phyloP scores from a whole-genome alignment of 306 rosid species.

The Prunus dulcis region DNA sequence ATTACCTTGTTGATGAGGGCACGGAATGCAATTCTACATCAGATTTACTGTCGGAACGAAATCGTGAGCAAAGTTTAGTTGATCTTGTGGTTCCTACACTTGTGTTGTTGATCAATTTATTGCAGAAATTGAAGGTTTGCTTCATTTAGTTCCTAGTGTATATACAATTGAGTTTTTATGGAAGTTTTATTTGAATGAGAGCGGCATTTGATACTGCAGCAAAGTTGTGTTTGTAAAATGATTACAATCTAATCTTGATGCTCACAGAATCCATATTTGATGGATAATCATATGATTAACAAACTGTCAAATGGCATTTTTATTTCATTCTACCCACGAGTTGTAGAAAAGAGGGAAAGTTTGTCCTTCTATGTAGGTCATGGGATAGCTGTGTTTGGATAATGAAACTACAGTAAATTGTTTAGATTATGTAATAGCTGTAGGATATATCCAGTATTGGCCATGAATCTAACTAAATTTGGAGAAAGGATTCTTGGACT shows the following conservation, averaged over 20 bases:
- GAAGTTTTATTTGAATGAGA: constrained; percentile 3
- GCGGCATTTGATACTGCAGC: neutral
- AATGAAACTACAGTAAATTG: neutral
- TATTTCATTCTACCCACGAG: neutral
- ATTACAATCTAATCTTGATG: constrained; percentile 6
- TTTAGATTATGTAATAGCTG: neutral
- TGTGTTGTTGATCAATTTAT: constrained; percentile 64
- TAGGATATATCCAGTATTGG: neutral
- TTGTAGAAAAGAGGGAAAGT: neutral
- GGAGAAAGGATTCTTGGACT: neutral
- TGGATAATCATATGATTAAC: too few species aligned
- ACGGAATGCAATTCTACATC: constrained; percentile 91
- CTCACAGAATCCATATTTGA: neutral
- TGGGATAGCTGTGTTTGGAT: neutral
- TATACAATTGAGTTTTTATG: neutral
- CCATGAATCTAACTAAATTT: neutral
- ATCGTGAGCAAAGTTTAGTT: constrained; percentile 78
- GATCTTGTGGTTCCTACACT: constrained; percentile 92
- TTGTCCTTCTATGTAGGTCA: neutral
- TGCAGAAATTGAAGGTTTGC: constrained; percentile 82
- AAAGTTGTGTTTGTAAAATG: neutral
- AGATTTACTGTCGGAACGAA: constrained; percentile 83
- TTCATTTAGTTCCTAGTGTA: constrained; percentile 13
- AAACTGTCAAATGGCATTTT: neutral
- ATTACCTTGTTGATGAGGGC: constrained; percentile 98